These are phyloP conservation scores for Penicillium sp. DNA, from an alignment of 2,329 filamentous ascomycete species.

Conservation along the genomic window DNA sequence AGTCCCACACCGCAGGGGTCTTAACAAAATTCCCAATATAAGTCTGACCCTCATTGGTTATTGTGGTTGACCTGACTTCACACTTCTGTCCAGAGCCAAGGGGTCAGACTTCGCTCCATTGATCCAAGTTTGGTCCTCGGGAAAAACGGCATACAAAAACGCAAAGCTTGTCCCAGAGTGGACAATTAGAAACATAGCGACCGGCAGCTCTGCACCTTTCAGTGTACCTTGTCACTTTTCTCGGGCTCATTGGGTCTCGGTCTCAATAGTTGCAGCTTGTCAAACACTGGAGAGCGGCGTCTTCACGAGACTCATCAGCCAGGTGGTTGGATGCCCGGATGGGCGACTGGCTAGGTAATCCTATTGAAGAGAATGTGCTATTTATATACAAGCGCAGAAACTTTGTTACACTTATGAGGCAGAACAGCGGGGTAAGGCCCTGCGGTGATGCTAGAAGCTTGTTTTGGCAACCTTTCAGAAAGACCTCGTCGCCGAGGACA, in stretches of 20 bases:
- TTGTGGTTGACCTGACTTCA: too few relatives aligned
- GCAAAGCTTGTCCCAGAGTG: not conserved
- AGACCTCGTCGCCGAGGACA: not conserved
- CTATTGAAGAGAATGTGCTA: not conserved
- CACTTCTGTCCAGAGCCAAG: too few relatives aligned
- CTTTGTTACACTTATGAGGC: not conserved
- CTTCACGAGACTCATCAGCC: not conserved
- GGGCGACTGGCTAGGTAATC: not conserved
- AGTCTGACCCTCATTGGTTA: too few relatives aligned
- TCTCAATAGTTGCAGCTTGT: not conserved
- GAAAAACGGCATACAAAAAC: not conserved
- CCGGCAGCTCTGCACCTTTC: not conserved
- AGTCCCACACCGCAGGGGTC: too few relatives aligned
- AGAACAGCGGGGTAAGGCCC: not conserved
- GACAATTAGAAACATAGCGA: not conserved
- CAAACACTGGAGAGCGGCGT: not conserved
- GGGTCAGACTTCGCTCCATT: too few relatives aligned
- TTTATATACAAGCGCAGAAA: not conserved
- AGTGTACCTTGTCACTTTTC: not conserved
- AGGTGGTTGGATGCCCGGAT: too few relatives aligned
- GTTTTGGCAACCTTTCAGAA: not conserved
- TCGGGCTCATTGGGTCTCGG: not conserved
- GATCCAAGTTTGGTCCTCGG: too few relatives aligned
- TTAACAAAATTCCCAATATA: too few relatives aligned
- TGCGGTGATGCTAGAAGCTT: not conserved